Conservation (phyloP, 352 stramenopile species). For the Phytopythium litorale region DNA sequence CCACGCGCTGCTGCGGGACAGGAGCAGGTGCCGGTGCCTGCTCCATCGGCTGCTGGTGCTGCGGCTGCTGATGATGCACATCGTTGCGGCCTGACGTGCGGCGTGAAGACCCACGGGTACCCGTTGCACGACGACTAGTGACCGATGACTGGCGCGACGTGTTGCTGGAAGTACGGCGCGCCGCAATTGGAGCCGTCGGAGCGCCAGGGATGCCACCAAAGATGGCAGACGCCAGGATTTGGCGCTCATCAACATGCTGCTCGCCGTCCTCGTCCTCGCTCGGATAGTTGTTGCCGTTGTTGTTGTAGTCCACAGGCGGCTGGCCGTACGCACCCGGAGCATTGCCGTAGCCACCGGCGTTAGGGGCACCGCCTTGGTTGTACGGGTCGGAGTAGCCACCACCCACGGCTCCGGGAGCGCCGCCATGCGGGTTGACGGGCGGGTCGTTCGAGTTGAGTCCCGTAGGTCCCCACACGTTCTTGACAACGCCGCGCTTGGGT, state of each 20-base stretch:
- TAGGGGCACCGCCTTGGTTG: slow-evolving; percentile 14
- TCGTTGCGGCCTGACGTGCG: slow-evolving; percentile 37
- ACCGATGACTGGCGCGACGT: slow-evolving; percentile 17
- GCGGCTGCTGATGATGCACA: slow-evolving; percentile 27
- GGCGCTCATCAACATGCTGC: slow-evolving; percentile 60
- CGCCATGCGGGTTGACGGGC: slow-evolving; percentile 12
- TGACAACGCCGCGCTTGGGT: slow-evolving; percentile 51
- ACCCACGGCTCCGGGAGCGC: slow-evolving; percentile 3
- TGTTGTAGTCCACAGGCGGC: slow-evolving; percentile 58
- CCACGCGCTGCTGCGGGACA: slow-evolving; percentile 36
- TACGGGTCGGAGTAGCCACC: slow-evolving; percentile 18
- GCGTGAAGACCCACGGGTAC: slow-evolving; percentile 20
- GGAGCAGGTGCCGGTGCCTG: slow-evolving; percentile 27
- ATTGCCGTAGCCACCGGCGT: slow-evolving; percentile 28
- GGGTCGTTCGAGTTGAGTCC: slow-evolving; percentile 64
- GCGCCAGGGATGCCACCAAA: slow-evolving; percentile 94
- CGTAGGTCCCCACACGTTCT: slow-evolving; percentile 85
- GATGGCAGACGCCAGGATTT: slow-evolving; percentile 92
- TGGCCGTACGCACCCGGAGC: slow-evolving; percentile 38
- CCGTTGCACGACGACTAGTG: slow-evolving; percentile 27
- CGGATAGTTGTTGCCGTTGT: slow-evolving; percentile 39
- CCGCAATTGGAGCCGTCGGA: slow-evolving; percentile 34
- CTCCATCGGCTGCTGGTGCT: slow-evolving; percentile 21
- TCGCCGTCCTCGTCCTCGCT: slow-evolving; percentile 56
- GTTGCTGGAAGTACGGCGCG: slow-evolving; percentile 37